Base-by-base conservation (phyloP, 2,329 filamentous ascomycete species). In the Nakataea oryzae region DNA sequence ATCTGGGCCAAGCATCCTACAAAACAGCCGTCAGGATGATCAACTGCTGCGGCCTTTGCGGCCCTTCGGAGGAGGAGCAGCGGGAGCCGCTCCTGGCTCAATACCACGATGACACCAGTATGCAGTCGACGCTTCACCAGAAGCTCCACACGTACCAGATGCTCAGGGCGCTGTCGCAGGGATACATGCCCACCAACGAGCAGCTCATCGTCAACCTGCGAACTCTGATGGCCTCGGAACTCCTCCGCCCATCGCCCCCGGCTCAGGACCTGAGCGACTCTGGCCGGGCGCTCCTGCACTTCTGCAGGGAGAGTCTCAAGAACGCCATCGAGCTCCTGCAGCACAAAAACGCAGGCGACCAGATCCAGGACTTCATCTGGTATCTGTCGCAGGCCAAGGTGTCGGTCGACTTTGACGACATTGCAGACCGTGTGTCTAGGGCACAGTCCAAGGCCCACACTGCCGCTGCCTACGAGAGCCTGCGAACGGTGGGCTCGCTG, bases 71-170 rank as follows among this genome's bases (percentile, higher is more conserved):
- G 32, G 67, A 61, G 50, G 66, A 64, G 34, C 65, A 69, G 60
- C 87, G 85, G 61, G 80, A 92, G 70, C 92, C 92, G 65, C 81
- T 96, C 62, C 85, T 96, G 59, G 90, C 92, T 63, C 87, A 86
- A 69, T 95, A 95, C 79, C 80, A 86, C 69, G 88, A 96, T 73
- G 90, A 95, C 69, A 96, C 93, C 1, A 76, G 80, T 34, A 78
- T 93, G 61, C 90, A 96, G 80, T 81, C 86, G 58, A 81, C 86
- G 69, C 81, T 96, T 63, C 90, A 93, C 70, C 86, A 93, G 74
- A 97, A 96, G 79, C 83, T 97, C 64, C 93, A 96, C 75, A 88
- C 88, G 29, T 97, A 96, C 72, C 91, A 96, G 79, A 96, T 96
- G 88, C 72, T 92, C 30, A 84, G 90, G 61, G 93, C 93, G 62